Evolutionary conservation across 331 rosid genomes (phyloP), one percentile per base, ranked within the genome.

Genomic region (Stylosanthes scabra): DNA sequence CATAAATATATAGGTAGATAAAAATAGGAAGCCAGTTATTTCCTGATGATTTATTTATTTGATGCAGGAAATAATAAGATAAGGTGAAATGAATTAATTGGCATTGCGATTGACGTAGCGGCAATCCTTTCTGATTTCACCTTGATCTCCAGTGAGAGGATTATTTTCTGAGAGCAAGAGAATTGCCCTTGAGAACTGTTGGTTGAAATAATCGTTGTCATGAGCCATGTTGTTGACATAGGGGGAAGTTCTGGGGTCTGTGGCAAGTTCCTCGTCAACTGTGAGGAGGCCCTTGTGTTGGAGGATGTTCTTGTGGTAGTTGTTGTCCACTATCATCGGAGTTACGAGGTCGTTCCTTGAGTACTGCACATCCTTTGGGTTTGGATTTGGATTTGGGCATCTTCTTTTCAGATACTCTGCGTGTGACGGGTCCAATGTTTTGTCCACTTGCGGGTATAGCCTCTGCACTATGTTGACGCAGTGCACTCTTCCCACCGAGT

Each of bases 401-500:
- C 99, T 81, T 0, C 66, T 80, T 60, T 86, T 92, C 11, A 92
- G 76, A 78, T 95, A 92, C 34, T 41, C 47, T 0, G 93, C 96
- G 3, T 90, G 79, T 49, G 81, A 27, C 0, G 91, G 93, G 25
- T 95, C 83, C 34, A 90, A 46, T 0, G 90, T 84, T 7, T 89
- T 76, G 58, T 95, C 97, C 4, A 86, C 82, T 0, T 83, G 82
- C 0, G 99, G 99, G 80, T 95, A 92, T 3, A 92, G 80, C 29
- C 98, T 84, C 0, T 86, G 82, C 0, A 88, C 98, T 0, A 92
- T 28, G 31, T 90, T 90, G 40, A 42, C 63, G 59, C 97, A 95
- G 45, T 92, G 99, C 12, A 85, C 87, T 71, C 97, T 87, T 11
- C 99, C 98, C 2, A 90, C 96, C 0, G 99, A 95, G 72, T 92